Evolutionary conservation across 139 green algal genomes (phyloP), one percentile per base, ranked within the genome.

Genomic region (Chlorella sp.): DNA sequence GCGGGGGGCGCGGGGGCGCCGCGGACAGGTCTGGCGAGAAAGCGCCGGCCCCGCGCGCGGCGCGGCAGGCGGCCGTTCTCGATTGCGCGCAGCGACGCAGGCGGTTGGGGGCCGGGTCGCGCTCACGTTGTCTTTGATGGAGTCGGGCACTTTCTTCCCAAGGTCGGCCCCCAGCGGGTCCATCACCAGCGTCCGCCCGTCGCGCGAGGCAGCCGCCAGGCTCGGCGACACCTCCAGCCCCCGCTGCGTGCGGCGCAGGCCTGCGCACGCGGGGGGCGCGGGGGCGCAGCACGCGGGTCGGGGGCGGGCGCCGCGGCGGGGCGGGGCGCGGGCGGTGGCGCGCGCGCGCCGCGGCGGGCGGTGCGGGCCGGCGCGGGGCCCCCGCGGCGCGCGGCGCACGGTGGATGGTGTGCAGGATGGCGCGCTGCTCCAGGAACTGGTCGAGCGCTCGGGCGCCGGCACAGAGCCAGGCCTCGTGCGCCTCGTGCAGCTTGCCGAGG

Each of bases 381-480:
- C 6, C 8, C 35, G 60, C 35, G 60, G 33, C 35, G 17, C 60
- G 9, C 45, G 35, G 35, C 35, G 33, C 8, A n/a, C 17, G 65
- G 6, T 41, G 42, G 12, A 71, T 15, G 36, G 56, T 31, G 5
- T n/a, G n/a, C 42, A 71, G 42, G 42, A 17, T 66, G 14, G 23
- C 42, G 23, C 48, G 65, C 6, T 58, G 40, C 45, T 42, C 42
- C 43, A 82, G 74, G n/a, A n/a, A n/a, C n/a, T n/a, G n/a, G n/a
- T n/a, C n/a, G n/a, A n/a, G n/a, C n/a, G n/a, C n/a, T n/a, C n/a
- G n/a, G n/a, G n/a, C n/a, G n/a, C n/a, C n/a, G n/a, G n/a, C 55
- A 48, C 70, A 73, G n/a, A 97, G 79, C 95, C 95, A 98, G 64
- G 96, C 87, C 83, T 98, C 95, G 77, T 98, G 95, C 68, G 95